phyloP scores from a whole-genome alignment of 2,329 filamentous ascomycete species.

The Didymella exigua region DNA sequence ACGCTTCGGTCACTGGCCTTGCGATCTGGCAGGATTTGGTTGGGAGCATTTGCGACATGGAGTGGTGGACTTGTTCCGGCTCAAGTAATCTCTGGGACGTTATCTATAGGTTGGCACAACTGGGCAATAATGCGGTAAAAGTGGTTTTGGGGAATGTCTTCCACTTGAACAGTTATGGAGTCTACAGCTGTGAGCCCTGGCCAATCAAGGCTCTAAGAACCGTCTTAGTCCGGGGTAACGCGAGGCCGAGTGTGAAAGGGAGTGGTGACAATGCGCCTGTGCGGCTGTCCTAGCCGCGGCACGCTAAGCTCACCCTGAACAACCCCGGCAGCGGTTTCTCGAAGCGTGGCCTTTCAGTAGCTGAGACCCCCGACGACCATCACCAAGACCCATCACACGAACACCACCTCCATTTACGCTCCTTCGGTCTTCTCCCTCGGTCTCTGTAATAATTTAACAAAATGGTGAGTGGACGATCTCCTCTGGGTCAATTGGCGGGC shows the following conservation, averaged over 20 bases:
- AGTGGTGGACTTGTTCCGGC: constrained; percentile 24
- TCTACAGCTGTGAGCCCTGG: background rate
- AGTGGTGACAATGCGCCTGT: constrained; percentile 8
- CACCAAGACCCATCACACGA: constrained; percentile 9
- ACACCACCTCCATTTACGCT: constrained; percentile 8
- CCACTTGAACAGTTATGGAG: background rate
- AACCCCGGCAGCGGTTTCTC: constrained; percentile 6
- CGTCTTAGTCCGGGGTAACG: constrained; percentile 13
- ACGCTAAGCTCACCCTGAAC: constrained; percentile 12
- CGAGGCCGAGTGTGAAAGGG: constrained; percentile 8
- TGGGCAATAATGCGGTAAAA: constrained; percentile 39
- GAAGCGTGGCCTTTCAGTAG: constrained; percentile 21
- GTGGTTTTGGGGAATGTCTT: constrained; percentile 23
- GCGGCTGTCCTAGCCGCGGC: constrained; percentile 6
- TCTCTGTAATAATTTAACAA: background rate
- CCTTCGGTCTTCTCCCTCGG: constrained; percentile 12
- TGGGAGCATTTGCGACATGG: constrained; percentile 24
- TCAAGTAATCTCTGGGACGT: constrained; percentile 30
- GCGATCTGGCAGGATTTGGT: constrained; percentile 16
- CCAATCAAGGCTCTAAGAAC: constrained; percentile 3
- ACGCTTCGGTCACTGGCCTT: constrained; percentile 19
- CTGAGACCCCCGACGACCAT: constrained; percentile 12
- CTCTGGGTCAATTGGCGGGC: constrained; percentile 1
- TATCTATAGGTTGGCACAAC: constrained; percentile 28
- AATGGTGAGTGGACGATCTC: constrained; percentile 12